A percentile compares a stretch with the other conserved stretches of the same genome.
Conservation (phyloP, 2,329 filamentous ascomycete genomes). For the Cercospora zeina region DNA sequence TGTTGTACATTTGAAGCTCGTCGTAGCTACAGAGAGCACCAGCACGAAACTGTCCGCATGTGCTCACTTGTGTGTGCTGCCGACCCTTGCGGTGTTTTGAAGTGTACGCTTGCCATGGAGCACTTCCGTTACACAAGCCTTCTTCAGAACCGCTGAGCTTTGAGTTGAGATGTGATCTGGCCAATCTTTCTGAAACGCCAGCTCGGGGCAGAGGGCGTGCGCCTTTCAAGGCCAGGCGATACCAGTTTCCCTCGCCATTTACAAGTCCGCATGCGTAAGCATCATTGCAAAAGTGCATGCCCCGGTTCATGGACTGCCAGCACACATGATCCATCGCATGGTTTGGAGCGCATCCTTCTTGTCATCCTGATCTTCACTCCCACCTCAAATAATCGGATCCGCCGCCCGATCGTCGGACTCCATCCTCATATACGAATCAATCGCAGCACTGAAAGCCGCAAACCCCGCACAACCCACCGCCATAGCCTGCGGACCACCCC, state of each 20-base stretch:
- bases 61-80: neutral
- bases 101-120: slow-evolving; percentile 9
- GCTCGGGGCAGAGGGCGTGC: neutral
- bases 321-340: neutral
- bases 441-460: slow-evolving; percentile 86
- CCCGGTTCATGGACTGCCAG: neutral
- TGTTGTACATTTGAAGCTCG: slow-evolving; percentile 7
- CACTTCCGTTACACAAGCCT: slow-evolving; percentile 20
- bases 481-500: slow-evolving; percentile 85
- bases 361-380: neutral
- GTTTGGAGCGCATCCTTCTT: neutral
- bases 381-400: slow-evolving; percentile 41
- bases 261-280: neutral
- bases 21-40: neutral
- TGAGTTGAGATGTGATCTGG: slow-evolving; percentile 10
- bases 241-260: neutral
- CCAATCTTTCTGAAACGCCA: neutral
- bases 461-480: slow-evolving; percentile 88
- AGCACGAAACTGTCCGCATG: neutral
- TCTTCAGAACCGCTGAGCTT: neutral
- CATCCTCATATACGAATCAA: slow-evolving; percentile 87
- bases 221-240: neutral
- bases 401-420: slow-evolving; percentile 49
- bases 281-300: neutral
- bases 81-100: neutral